Conservation (phyloP, 768 basidiomycete species). For the Amanita rimosa region DNA sequence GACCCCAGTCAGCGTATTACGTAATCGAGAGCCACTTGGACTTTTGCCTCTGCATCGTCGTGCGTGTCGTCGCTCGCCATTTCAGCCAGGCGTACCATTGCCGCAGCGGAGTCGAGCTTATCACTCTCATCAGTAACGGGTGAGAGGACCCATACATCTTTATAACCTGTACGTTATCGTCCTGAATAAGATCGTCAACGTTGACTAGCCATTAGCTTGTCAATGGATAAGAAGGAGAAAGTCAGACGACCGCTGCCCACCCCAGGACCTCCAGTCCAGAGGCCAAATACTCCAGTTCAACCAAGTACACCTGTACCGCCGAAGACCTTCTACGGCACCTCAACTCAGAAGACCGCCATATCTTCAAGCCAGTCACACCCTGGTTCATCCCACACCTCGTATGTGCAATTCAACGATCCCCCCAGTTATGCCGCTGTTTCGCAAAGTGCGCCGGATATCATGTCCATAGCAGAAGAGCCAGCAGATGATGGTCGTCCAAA, state of each 20-base stretch:
- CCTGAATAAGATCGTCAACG: slow-evolving; percentile 2
- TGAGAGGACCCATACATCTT: slow-evolving; percentile 6
- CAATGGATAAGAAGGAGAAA: slow-evolving; percentile 42
- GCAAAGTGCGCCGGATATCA: slow-evolving; percentile 39
- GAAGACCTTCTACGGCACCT: slow-evolving; percentile 25
- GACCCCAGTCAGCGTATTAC: not conserved
- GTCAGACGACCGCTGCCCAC: slow-evolving; percentile 36
- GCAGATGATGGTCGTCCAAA: slow-evolving; percentile 23
- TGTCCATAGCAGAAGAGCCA: slow-evolving; percentile 35
- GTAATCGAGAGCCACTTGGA: not conserved
- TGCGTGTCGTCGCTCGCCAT: not conserved
- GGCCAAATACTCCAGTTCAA: slow-evolving; percentile 30
- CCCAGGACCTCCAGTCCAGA: slow-evolving; percentile 25
- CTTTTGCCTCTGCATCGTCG: not conserved
- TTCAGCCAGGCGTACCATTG: not conserved
- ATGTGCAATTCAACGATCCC: slow-evolving; percentile 23
- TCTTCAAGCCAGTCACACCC: slow-evolving; percentile 27
- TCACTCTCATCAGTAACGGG: not conserved
- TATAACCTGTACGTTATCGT: slow-evolving; percentile 6
- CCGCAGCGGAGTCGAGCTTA: not conserved
- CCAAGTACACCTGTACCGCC: slow-evolving; percentile 21
- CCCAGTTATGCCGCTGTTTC: slow-evolving; percentile 23
- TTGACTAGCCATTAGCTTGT: slow-evolving; percentile 3
- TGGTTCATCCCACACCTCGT: slow-evolving; percentile 35
- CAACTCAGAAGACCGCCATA: slow-evolving; percentile 20